Base-by-base conservation (phyloP, 129 eudicot species). In the Flaveria linearis region DNA sequence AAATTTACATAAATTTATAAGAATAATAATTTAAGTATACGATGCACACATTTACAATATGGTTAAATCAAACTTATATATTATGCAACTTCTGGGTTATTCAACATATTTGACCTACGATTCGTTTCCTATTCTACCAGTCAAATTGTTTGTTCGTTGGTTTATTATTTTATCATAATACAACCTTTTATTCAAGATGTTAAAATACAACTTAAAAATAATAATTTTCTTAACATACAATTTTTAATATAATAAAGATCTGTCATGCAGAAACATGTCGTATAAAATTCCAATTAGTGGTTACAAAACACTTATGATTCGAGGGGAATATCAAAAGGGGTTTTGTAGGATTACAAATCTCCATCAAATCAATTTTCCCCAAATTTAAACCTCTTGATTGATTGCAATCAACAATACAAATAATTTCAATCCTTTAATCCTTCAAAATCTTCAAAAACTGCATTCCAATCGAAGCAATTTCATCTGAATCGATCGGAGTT, bases 231-330 rank as follows among this genome's bases (percentile, higher is more conserved):
- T 13, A 45, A 69, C 49, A 23, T 25, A 46, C 17, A 46, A 23
- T 3, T 9, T 45, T 26, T 14, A 13, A 52, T 3, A 42, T 33
- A 77, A 50, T 22, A 73, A 69, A 46, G 53, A 41, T 30, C 39
- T 79, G 78, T 23, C 78, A 79, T 79, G 82, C 82, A 72, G 52
- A 39, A 78, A 49, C 77, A 64, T 62, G 64, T 12, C 10, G 60
- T 71, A 62, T 28, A 53, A 41, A 51, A 3, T 79, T 45, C 43
- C 51, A 36, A 36, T 18, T 11, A 28, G 78, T 80, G 16, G 20
- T 23, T 63, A 72, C 72, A 75, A 36, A 74, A 42, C 30, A 17
- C 18, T 66, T 76, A 65, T 49, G 36, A 73, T 58, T 61, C 57
- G 3, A 60, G 47, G 8, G 9, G 58, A 61, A 74, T 74, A 75